These are phyloP conservation scores for Colletotrichum noveboracense DNA, from an alignment of 2,329 filamentous ascomycete species.

Conservation along the genomic window DNA sequence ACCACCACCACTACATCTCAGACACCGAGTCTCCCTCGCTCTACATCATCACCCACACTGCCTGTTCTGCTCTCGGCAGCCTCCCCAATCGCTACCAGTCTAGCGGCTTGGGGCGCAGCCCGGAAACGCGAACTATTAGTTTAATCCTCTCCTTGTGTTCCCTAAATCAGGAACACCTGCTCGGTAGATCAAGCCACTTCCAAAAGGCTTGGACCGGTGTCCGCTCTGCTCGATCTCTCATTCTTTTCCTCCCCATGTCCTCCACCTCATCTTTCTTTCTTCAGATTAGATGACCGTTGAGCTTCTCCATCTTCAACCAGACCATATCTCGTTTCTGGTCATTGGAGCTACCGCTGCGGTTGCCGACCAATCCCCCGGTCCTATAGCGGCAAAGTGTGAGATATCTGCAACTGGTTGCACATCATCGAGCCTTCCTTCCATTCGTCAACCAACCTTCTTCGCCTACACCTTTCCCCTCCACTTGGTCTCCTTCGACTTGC, in stretches of 20 bases:
- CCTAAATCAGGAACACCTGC: slow-evolving; percentile 4
- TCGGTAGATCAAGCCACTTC: slow-evolving; percentile 12
- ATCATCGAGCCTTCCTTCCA: background rate
- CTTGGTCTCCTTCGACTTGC: background rate
- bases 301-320: background rate
- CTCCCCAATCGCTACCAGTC: background rate
- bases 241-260: background rate
- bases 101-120: slow-evolving; percentile 16
- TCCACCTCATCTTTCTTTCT: background rate
- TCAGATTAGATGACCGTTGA: background rate
- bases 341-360: background rate
- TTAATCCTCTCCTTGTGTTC: background rate
- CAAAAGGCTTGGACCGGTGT: background rate
- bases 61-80: background rate
- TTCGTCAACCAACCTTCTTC: background rate
- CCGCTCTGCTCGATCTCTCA: background rate
- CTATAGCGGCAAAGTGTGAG: background rate
- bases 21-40: background rate
- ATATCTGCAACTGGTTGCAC: slow-evolving; percentile 18
- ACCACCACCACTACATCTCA: background rate
- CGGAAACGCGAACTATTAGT: slow-evolving; percentile 7
- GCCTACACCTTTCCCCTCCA: background rate
- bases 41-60: background rate
- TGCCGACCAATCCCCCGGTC: background rate
- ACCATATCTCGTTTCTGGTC: background rate